Evolutionary conservation across 768 basidiomycete species (phyloP).

Genomic region (Tricholoma flavovirens): DNA sequence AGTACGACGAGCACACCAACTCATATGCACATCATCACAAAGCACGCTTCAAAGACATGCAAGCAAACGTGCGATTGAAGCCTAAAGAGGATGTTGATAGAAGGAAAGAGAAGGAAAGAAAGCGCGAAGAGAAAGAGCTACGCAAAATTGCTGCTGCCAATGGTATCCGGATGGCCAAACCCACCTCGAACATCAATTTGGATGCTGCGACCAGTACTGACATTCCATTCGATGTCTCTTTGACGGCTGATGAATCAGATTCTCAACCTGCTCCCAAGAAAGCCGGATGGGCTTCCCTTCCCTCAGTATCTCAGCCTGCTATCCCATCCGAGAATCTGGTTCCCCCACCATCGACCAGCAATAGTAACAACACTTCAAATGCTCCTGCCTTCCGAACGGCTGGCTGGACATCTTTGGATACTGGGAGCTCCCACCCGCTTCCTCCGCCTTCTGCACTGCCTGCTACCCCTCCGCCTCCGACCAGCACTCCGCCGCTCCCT

Average conservation of each 20-base stretch:
- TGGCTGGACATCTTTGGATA: slow-evolving; percentile 66
- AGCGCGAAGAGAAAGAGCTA: slow-evolving; percentile 80
- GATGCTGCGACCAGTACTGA: slow-evolving; percentile 18
- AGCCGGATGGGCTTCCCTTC: slow-evolving; percentile 47
- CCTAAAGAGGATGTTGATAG: slow-evolving; percentile 64
- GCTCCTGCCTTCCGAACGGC: slow-evolving; percentile 52
- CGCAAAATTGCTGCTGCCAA: slow-evolving; percentile 78
- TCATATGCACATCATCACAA: slow-evolving; percentile 87
- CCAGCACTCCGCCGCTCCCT: slow-evolving; percentile 5
- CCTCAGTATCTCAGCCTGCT: slow-evolving; percentile 15
- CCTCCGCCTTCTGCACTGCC: slow-evolving; percentile 11
- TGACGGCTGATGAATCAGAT: slow-evolving; percentile 13
- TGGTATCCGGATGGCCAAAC: slow-evolving; percentile 65
- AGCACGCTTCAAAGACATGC: slow-evolving; percentile 77
- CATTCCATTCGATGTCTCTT: slow-evolving; percentile 23
- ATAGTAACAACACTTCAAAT: slow-evolving; percentile 10
- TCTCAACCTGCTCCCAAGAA: slow-evolving; percentile 33
- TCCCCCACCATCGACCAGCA: slow-evolving; percentile 11
- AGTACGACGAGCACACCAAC: slow-evolving; percentile 87
- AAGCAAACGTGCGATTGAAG: slow-evolving; percentile 62
- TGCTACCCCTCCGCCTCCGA: slow-evolving; percentile 13
- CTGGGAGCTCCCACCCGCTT: slow-evolving; percentile 28
- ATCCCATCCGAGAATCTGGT: slow-evolving; percentile 8
- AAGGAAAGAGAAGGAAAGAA: slow-evolving; percentile 81
- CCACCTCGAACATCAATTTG: slow-evolving; percentile 18